Conservation (phyloP, 345 rosid genomes). For the Eucalyptus tenuipes region DNA sequence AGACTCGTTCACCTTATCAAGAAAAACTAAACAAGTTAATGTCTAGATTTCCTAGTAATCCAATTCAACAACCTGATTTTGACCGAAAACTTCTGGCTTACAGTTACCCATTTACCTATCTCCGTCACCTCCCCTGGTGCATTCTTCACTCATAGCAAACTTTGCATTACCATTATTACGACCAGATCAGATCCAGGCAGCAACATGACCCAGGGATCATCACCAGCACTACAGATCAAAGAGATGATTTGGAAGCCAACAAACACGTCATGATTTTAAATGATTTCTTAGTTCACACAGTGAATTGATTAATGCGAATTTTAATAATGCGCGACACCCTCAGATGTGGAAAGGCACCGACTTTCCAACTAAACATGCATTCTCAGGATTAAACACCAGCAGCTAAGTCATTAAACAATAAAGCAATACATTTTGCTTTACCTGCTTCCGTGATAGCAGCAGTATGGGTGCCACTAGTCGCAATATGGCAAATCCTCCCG, state of each 20-base stretch:
- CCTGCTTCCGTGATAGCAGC: constrained; percentile 81
- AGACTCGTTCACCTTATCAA: neutral
- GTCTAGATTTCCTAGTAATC: neutral
- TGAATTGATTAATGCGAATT: neutral
- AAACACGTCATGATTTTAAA: neutral
- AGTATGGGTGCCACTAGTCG: constrained; percentile 84
- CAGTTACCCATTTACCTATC: neutral
- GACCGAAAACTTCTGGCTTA: neutral
- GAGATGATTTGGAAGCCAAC: neutral
- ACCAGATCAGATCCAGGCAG: neutral
- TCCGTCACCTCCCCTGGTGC: neutral
- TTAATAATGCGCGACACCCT: neutral
- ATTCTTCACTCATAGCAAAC: neutral
- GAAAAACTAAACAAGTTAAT: neutral
- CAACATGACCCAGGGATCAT: neutral
- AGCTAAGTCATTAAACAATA: neutral
- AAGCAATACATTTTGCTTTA: neutral
- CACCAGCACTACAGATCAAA: neutral
- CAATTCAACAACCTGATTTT: neutral
- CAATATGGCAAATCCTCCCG: constrained; percentile 38
- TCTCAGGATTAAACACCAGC: neutral
- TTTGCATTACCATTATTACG: neutral
- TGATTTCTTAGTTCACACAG: neutral
- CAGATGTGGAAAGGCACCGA: neutral
- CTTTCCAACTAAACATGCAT: neutral